Evolutionary conservation across 805 yeast species (phyloP), one percentile per base, ranked within the genome.

Genomic region (Jamesozyma hellenica): DNA sequence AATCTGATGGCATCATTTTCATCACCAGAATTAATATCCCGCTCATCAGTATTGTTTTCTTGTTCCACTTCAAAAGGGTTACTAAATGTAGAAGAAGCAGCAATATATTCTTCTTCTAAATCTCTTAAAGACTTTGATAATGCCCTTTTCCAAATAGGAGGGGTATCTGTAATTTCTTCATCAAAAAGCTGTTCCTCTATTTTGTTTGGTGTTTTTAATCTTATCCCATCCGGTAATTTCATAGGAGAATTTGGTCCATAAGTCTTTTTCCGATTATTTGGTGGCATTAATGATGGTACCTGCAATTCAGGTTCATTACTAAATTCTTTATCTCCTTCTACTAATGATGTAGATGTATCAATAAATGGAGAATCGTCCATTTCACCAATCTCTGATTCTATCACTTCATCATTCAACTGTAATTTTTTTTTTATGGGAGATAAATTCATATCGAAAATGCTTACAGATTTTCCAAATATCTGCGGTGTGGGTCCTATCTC

Each of bases 401-500:
- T 2, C 9, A 25, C 36, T 25, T 26, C 36, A 2, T 40, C 41
- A 19, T 40, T 41, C 9, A 46, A 42, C n/a, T 35, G 42, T 21
- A 49, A 28, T 31, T 28, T 31, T 13, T 38, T 44, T 34, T 48
- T 51, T 3, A 52, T 44, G 12, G 65, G 59, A 6, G 64, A 62
- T 11, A 57, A 32, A 14, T 44, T 48, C 46, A 77, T 64, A 44
- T 84, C 94, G 52, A 85, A 79, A 4, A 85, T 66, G 14, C 92
- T 77, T 27, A 82, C 56, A 0, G 83, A 82, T 39, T 80, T 72
- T 0, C 95, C 95, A 44, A 79, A 70, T 9, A 84, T 70, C 49
- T 85, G 95, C 0, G 95, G 95, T 0, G 95, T 85, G 1, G 95
- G 95, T 0, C 94, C 94, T 11, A 84, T 55, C 43, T 36, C 41